Evolutionary conservation across 2,329 filamentous ascomycete genomes (phyloP), one percentile per base, ranked within the genome.

Genomic region (Alternaria hordeiaustralica): DNA sequence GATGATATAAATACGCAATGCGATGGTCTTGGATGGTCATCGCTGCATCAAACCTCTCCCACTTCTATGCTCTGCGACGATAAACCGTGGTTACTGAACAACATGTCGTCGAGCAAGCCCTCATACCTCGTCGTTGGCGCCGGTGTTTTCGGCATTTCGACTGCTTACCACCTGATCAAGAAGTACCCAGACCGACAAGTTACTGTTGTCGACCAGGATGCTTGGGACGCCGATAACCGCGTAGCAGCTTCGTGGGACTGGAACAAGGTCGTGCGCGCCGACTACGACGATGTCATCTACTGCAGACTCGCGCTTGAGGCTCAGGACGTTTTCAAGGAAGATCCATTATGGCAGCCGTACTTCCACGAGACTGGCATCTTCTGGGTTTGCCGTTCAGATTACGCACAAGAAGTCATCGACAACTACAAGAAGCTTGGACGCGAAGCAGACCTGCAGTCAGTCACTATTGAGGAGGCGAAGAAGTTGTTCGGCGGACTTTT

Each of bases 231-330:
- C 51, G 68, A 73, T 60, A 79, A 58, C 70, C 75, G 74, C 53
- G 72, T 82, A 28, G 89, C 89, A 30, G 90, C 90, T 0, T 92
- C 90, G 0, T 90, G 88, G 82, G 90, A 93, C 79, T 89, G 89
- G 85, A 92, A 91, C 81, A 92, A 92, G 78, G 88, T 91, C 26
- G 84, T 92, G 15, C 88, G 90, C 60, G 88, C 89, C 51, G 90
- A 92, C 76, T 92, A 92, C 79, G 83, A 87, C 59, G 87, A 90
- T 69, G 79, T 87, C 2, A 77, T 88, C 15, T 92, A 92, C 81
- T 88, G 87, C 76, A 78, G 84, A 54, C 83, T 92, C 20, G 90
- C 87, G 0, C 83, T 91, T 26, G 89, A 92, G 78, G 87, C 90
- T 0, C 87, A 90, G 71, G 85, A 88, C 55, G 78, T 87, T 1